Conservation (phyloP, 2,329 filamentous ascomycete genomes). For the Pseudocercospora crystallina region DNA sequence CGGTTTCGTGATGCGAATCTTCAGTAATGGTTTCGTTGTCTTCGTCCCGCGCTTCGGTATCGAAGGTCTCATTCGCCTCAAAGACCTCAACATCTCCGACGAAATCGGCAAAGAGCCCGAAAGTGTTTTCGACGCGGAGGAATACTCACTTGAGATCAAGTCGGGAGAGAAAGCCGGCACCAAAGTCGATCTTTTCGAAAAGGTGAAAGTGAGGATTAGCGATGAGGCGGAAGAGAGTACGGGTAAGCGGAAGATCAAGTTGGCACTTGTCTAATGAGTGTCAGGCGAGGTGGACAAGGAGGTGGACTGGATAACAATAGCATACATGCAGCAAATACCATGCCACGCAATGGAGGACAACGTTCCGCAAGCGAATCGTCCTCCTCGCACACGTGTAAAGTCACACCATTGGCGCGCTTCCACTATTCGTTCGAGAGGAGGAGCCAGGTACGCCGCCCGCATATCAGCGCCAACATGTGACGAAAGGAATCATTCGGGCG, state of each 20-base stretch:
- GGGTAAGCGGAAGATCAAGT: constrained; percentile 88
- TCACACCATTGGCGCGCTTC: too few species aligned
- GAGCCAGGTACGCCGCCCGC: too few species aligned
- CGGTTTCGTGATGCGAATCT: constrained; percentile 94
- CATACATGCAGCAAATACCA: too few species aligned
- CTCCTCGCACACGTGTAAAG: too few species aligned
- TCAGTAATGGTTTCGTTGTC: constrained; percentile 95
- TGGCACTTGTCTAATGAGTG: constrained; percentile 54
- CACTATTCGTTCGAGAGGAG: too few species aligned
- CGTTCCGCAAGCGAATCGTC: too few species aligned
- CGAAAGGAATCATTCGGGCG: too few species aligned
- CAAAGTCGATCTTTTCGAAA: constrained; percentile 82
- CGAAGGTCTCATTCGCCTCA: constrained; percentile 82
- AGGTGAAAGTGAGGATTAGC: constrained; percentile 82
- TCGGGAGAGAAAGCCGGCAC: constrained; percentile 42
- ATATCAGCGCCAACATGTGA: too few species aligned
- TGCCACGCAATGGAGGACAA: too few species aligned
- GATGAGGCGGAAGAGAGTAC: constrained; percentile 93
- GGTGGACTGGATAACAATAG: too few species aligned
- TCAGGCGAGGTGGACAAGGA: too few species aligned
- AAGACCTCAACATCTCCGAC: constrained; percentile 64
- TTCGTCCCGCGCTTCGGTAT: constrained; percentile 95
- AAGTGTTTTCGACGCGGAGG: constrained; percentile 79
- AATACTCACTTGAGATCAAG: constrained; percentile 69
- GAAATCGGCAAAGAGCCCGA: constrained; percentile 65